phyloP scores from a whole-genome alignment of 2,329 filamentous ascomycete species.

The Pezicula radicicola region DNA sequence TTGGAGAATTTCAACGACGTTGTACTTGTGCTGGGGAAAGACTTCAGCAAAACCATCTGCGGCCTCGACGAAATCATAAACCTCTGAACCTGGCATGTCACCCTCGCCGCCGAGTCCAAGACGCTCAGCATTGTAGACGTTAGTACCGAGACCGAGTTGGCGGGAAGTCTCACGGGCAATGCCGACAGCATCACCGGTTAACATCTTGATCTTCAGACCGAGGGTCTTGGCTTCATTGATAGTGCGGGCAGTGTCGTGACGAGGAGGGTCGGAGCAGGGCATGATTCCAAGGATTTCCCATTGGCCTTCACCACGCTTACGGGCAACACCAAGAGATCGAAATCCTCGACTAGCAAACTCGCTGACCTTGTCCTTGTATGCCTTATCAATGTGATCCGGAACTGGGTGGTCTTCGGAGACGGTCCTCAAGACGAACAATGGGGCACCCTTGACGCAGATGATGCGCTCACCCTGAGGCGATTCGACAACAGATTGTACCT shows the following conservation, averaged over 20 bases:
- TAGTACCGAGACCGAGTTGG: slow-evolving; percentile 87
- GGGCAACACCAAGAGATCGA: slow-evolving; percentile 88
- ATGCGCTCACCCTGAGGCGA: slow-evolving; percentile 81
- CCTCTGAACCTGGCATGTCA: slow-evolving; percentile 90
- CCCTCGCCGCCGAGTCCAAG: slow-evolving; percentile 86
- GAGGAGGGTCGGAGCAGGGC: slow-evolving; percentile 89
- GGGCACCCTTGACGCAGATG: slow-evolving; percentile 87
- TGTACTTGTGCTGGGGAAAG: slow-evolving; percentile 94
- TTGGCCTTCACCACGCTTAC: slow-evolving; percentile 75
- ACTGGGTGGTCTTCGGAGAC: slow-evolving; percentile 83
- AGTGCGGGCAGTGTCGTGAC: slow-evolving; percentile 86
- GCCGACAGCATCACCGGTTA: slow-evolving; percentile 91
- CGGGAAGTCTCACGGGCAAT: slow-evolving; percentile 90
- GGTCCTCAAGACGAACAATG: slow-evolving; percentile 81
- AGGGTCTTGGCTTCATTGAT: slow-evolving; percentile 86
- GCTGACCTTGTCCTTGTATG: slow-evolving; percentile 89
- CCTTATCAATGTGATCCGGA: slow-evolving; percentile 71
- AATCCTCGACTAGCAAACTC: slow-evolving; percentile 93
- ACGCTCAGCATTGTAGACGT: slow-evolving; percentile 90
- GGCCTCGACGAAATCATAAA: slow-evolving; percentile 94
- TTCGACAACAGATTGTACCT: slow-evolving; percentile 80
- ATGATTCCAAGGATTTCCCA: slow-evolving; percentile 96
- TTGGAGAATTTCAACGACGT: slow-evolving; percentile 89
- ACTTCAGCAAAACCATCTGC: slow-evolving; percentile 94
- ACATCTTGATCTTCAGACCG: slow-evolving; percentile 91